phyloP scores from a whole-genome alignment of 2,329 filamentous ascomycete species.

The Mycosphaerelloides madeirae region DNA sequence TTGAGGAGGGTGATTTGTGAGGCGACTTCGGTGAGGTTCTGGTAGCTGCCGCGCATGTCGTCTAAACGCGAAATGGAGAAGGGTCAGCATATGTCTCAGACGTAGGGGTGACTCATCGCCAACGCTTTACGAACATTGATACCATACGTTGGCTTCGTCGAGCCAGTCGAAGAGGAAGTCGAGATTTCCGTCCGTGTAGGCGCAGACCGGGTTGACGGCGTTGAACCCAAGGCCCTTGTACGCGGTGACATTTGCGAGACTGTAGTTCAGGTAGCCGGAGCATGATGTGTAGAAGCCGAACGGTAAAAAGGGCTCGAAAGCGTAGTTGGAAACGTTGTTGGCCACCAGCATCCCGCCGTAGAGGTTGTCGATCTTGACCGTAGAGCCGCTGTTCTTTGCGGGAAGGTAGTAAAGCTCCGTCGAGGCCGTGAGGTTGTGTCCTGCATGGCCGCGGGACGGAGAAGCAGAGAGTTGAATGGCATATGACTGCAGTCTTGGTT shows the following conservation, averaged over 20 bases:
- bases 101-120: too few relatives aligned
- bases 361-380: conserved; percentile 45
- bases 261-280: conserved; percentile 30
- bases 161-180: conserved; percentile 39
- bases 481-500: conserved; percentile 33
- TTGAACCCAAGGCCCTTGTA: conserved; percentile 46
- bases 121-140: too few relatives aligned
- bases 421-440: conserved; percentile 29
- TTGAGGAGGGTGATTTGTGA: conserved; percentile 37
- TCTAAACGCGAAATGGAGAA: too few relatives aligned
- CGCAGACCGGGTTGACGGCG: conserved; percentile 42
- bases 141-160: conserved; percentile 41
- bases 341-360: conserved; percentile 44
- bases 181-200: conserved; percentile 40
- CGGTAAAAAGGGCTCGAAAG: conserved; percentile 42
- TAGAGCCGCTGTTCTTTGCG: conserved; percentile 40
- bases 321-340: conserved; percentile 29
- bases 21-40: conserved; percentile 36
- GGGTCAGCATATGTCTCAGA: too few relatives aligned
- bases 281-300: conserved; percentile 45
- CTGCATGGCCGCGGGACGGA: too few relatives aligned
- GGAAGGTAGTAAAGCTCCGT: conserved; percentile 42
- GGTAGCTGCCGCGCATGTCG: conserved; percentile 42
- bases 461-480: conserved; percentile 32
- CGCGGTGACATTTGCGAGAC: conserved; percentile 34